Evolutionary conservation across 2,329 filamentous ascomycete species (phyloP).

Genomic region (Leptographium wingfieldii): DNA sequence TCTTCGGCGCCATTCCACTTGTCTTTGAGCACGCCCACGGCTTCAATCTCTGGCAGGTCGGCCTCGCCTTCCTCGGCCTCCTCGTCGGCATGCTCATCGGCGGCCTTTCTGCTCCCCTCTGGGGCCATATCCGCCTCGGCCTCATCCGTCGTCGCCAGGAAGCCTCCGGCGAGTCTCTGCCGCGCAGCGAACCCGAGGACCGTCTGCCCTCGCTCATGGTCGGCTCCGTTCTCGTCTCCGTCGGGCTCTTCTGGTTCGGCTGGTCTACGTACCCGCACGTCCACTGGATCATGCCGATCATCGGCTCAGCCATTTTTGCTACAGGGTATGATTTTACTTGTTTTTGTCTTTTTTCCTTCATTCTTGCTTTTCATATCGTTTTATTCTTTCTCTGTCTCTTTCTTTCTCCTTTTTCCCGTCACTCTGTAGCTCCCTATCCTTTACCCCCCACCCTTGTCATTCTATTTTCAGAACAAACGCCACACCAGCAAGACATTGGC

Average conservation of each 20-base stretch:
- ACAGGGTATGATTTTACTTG: constrained; percentile 41
- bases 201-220: constrained; percentile 62
- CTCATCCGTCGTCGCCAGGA: constrained; percentile 42
- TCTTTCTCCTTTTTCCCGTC: neutral
- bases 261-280: constrained; percentile 69
- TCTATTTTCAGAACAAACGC: neutral
- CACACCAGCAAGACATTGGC: neutral
- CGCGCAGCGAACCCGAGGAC: constrained; percentile 68
- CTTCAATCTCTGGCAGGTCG: constrained; percentile 67
- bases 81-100: constrained; percentile 54
- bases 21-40: constrained; percentile 64
- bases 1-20: constrained; percentile 78
- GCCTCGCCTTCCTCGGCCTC: constrained; percentile 65
- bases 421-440: neutral
- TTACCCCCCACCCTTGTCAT: neutral
- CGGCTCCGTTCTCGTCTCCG: constrained; percentile 66
- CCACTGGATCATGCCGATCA: constrained; percentile 65
- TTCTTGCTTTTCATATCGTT: neutral
- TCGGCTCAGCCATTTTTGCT: constrained; percentile 60
- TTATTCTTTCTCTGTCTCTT: neutral
- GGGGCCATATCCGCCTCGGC: constrained; percentile 44
- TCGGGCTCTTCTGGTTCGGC: constrained; percentile 78
- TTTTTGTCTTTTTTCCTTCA: neutral
- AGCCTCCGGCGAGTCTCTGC: constrained; percentile 37
- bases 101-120: constrained; percentile 52